phyloP scores from a whole-genome alignment of 2,329 filamentous ascomycete species.

The Arthrobotrys sinensis region DNA sequence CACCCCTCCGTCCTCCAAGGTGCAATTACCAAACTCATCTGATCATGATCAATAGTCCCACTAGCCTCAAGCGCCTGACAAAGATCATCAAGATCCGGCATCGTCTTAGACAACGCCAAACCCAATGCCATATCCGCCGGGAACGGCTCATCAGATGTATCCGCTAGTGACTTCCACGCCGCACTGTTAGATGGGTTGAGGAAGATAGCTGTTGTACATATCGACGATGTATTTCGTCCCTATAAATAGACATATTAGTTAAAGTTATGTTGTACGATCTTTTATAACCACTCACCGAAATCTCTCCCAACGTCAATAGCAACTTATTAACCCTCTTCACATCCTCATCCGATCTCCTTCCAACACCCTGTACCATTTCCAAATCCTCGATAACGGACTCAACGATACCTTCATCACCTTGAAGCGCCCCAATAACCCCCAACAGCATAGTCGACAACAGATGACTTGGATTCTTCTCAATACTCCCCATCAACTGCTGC shows the following conservation, averaged over 20 bases:
- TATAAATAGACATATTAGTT: slow-evolving; percentile 8
- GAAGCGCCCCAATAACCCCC: slow-evolving; percentile 85
- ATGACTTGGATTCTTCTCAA: slow-evolving; percentile 81
- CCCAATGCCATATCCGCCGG: slow-evolving; percentile 83
- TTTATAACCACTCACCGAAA: slow-evolving; percentile 58
- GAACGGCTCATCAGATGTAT: slow-evolving; percentile 71
- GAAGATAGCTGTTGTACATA: slow-evolving; percentile 76
- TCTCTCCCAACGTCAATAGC: slow-evolving; percentile 78
- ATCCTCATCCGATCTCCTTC: slow-evolving; percentile 76
- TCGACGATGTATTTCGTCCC: slow-evolving; percentile 66
- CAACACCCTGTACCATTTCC: slow-evolving; percentile 78
- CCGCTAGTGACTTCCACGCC: slow-evolving; percentile 84
- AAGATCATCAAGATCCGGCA: slow-evolving; percentile 78
- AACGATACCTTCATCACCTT: slow-evolving; percentile 82
- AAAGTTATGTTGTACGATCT: neutral
- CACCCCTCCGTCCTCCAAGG: slow-evolving; percentile 82
- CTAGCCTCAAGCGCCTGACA: slow-evolving; percentile 82
- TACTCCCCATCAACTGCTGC: slow-evolving; percentile 80
- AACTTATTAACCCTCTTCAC: slow-evolving; percentile 81
- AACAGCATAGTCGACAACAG: slow-evolving; percentile 85
- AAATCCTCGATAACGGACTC: slow-evolving; percentile 87
- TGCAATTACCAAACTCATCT: slow-evolving; percentile 82
- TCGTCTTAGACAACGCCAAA: slow-evolving; percentile 80
- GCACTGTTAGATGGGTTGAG: slow-evolving; percentile 83
- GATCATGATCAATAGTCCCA: slow-evolving; percentile 79